Percentiles rank a stretch among this genome's conserved stretches.
Conservation (phyloP, 2,329 filamentous ascomycete genomes). For the Penicillium expansum region DNA sequence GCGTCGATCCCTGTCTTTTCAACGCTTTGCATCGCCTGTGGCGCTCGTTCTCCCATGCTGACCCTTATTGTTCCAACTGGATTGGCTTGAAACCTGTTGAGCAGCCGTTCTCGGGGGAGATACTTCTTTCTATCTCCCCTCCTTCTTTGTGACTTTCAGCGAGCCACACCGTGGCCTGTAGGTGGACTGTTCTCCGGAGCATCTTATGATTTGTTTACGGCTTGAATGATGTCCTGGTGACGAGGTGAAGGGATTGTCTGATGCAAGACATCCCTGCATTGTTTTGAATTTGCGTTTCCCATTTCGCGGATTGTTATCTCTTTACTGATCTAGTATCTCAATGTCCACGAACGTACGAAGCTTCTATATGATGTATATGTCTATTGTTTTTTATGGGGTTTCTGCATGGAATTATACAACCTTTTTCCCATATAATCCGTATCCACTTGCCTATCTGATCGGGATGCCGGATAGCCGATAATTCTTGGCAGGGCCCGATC, state of each 20-base stretch:
- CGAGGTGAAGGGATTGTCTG: conserved; percentile 10
- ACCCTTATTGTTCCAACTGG: conserved; percentile 26
- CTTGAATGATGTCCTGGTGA: conserved; percentile 14
- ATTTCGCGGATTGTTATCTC: conserved; percentile 18
- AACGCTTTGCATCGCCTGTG: conserved; percentile 20
- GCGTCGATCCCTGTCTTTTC: conserved; percentile 8
- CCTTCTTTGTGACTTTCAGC: conserved; percentile 7
- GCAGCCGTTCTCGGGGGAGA: conserved; percentile 18
- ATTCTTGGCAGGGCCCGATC: conserved; percentile 10
- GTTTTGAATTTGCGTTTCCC: conserved; percentile 13
- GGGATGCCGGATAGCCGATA: conserved; percentile 11
- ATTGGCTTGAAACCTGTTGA: conserved; percentile 31
- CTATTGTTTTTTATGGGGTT: conserved; percentile 14
- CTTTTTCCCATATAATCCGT: background rate
- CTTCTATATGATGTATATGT: conserved; percentile 39
- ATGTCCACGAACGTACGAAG: conserved; percentile 34
- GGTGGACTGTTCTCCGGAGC: conserved; percentile 5
- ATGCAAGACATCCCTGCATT: background rate
- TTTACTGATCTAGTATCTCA: conserved; percentile 20
- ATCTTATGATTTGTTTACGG: conserved; percentile 19
- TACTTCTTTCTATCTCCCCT: conserved; percentile 12
- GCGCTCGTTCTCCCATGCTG: conserved; percentile 25
- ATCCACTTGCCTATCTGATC: conserved; percentile 9
- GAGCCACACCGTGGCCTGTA: conserved; percentile 7
- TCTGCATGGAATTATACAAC: background rate